These are phyloP conservation scores for Saccharomyces hybrid DNA, from an alignment of 1,139 yeast species.

Conservation along the genomic window DNA sequence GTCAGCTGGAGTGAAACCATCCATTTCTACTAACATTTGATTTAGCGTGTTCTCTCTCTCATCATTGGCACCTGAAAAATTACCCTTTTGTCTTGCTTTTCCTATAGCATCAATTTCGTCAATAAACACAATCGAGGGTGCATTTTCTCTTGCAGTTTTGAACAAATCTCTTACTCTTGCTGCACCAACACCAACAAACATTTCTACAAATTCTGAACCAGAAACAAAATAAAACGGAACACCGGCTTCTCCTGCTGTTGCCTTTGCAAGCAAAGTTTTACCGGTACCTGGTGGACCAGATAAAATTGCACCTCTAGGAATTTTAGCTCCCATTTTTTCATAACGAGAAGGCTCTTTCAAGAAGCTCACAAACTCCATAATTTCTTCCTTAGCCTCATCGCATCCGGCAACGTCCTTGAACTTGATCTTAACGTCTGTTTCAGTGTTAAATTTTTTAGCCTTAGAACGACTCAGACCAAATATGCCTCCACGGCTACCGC, in stretches of 20 bases:
- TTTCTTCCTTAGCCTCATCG: conserved; percentile 76
- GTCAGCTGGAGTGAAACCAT: conserved; percentile 66
- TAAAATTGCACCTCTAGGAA: conserved; percentile 75
- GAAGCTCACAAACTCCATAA: conserved; percentile 77
- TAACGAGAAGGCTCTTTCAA: conserved; percentile 67
- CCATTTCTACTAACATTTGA: conserved; percentile 78
- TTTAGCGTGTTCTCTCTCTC: conserved; percentile 76
- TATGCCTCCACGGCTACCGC: conserved; percentile 51
- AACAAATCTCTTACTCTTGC: conserved; percentile 75
- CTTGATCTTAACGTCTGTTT: conserved; percentile 60
- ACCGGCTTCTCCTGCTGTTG: conserved; percentile 82
- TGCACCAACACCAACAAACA: conserved; percentile 83
- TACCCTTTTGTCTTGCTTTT: conserved; percentile 57
- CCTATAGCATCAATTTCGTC: conserved; percentile 87
- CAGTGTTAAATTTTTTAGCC: conserved; percentile 64
- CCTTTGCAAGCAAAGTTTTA: conserved; percentile 72
- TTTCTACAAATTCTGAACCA: conserved; percentile 73
- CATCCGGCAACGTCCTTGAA: conserved; percentile 81
- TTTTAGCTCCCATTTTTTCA: conserved; percentile 72
- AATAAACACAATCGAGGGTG: conserved; percentile 71
- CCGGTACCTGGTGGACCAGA: conserved; percentile 89
- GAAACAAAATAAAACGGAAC: conserved; percentile 79
- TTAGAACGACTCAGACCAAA: conserved; percentile 61
- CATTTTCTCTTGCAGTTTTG: conserved; percentile 71
- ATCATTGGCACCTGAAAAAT: conserved; percentile 61